phyloP scores from a whole-genome alignment of 2,329 filamentous ascomycete genomes.

The Neonectria magnoliae region DNA sequence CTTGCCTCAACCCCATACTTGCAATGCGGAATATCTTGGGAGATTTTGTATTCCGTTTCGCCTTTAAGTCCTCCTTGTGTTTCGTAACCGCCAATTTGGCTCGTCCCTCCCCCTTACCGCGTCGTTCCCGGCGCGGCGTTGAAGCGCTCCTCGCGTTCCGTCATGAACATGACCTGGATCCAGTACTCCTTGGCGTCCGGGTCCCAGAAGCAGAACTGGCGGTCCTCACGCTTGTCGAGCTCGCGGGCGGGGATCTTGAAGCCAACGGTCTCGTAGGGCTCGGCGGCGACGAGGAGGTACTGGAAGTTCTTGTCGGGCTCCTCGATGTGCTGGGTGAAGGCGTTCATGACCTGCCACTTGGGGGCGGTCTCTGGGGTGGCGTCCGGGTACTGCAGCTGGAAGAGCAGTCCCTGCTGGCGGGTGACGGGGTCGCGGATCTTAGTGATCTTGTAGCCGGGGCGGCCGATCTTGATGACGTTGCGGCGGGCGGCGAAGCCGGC shows the following conservation, averaged over 20 bases:
- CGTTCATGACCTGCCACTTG: constrained; percentile 95
- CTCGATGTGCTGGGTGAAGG: constrained; percentile 94
- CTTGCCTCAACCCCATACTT: neutral
- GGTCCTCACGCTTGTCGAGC: constrained; percentile 87
- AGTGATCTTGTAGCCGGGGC: constrained; percentile 97
- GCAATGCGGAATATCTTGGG: neutral
- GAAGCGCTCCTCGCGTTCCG: constrained; percentile 93
- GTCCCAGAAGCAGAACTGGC: constrained; percentile 96
- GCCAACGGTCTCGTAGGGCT: constrained; percentile 96
- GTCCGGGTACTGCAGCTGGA: constrained; percentile 95
- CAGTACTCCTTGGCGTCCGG: constrained; percentile 96
- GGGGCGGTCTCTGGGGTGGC: constrained; percentile 80
- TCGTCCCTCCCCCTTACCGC: constrained; percentile 47
- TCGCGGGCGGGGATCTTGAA: constrained; percentile 97
- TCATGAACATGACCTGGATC: constrained; percentile 98
- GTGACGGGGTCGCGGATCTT: constrained; percentile 92
- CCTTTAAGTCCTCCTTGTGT: neutral
- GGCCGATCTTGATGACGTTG: constrained; percentile 93
- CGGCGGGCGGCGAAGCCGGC: constrained; percentile 74
- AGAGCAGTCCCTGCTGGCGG: constrained; percentile 88
- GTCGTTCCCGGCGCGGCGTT: constrained; percentile 70
- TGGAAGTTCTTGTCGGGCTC: constrained; percentile 94
- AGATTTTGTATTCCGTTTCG: too few species aligned
- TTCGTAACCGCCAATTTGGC: neutral
- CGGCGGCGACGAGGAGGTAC: constrained; percentile 93